Evolutionary conservation across 129 eudicot species (phyloP), one percentile per base, ranked within the genome.

Genomic region (Smallanthus sonchifolius): DNA sequence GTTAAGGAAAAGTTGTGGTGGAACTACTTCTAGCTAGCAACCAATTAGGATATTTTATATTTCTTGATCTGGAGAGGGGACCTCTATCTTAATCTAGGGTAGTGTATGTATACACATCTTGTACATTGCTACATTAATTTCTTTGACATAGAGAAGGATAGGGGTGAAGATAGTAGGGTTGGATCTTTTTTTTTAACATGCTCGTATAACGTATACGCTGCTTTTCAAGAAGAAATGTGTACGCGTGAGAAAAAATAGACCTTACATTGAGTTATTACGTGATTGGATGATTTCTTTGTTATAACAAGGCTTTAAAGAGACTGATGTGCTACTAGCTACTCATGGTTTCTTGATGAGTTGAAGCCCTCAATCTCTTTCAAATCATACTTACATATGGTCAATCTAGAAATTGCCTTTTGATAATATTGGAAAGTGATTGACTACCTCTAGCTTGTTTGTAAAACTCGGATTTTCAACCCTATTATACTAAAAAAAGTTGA

Each of bases 51-150:
- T 65, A 72, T 65, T 34, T 72, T 52, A 54, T 32, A 65, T 79
- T 65, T 79, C 69, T 72, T 76, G 70, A 65, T 60, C 66, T 55
- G 64, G 48, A 64, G 73, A 66, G 47, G 70, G 51, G 59, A 68
- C 75, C 81, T 80, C 77, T 77, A 75, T 85, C 79, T 74, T 84
- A 81, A 77, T 80, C 70, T 77, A 84, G 83, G 74, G 76, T 49
- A 55, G 76, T 74, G 70, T 65, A 43, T 67, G 44, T 81, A 75
- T 83, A 70, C 67, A 56, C 79, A 84, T 77, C 84, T 79, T 90
- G 96, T 90, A 87, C 82, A 85, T 84, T 78, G 81, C 79, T 82
- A 80, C 68, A 36, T 70, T 81, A 70, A 76, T 69, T 81, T 75
- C 79, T 79, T 72, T 79, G 61, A 65, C 32, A 64, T 14, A 37